A percentile compares a stretch with the other conserved stretches of the same genome.
Evolutionary conservation across 768 basidiomycete genomes (phyloP).

Genomic region (Kwoniella heveanensis): DNA sequence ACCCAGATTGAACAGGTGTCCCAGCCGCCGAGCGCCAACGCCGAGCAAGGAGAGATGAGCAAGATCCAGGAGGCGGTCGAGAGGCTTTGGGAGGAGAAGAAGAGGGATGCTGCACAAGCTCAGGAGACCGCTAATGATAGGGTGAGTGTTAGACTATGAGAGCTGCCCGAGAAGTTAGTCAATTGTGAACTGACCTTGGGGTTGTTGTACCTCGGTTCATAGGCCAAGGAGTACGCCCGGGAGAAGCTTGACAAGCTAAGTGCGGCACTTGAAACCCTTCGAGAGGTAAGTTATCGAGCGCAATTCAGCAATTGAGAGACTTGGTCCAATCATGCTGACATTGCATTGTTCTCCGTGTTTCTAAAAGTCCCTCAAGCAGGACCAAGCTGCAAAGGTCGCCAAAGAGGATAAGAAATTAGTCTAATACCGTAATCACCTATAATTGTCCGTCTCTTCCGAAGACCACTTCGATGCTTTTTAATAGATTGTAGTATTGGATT

Average conservation of each 20-base stretch:
- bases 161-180: neutral
- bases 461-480: no score
- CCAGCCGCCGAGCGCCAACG: neutral
- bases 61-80: constrained; percentile 31
- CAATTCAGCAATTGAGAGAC: neutral
- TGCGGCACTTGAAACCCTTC: constrained; percentile 33
- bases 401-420: constrained; percentile 21
- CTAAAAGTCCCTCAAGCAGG: constrained; percentile 16
- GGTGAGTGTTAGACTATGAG: constrained; percentile 23
- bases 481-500: no score
- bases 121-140: constrained; percentile 36
- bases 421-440: no score
- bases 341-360: neutral
- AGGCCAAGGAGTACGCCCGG: constrained; percentile 39
- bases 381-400: neutral
- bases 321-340: neutral
- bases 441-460: no score
- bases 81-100: constrained; percentile 37
- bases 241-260: constrained; percentile 42
- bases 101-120: constrained; percentile 13
- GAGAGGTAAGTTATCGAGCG: constrained; percentile 27
- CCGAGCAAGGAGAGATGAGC: constrained; percentile 18
- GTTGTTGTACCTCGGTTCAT: neutral
- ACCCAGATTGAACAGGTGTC: constrained; percentile 6
- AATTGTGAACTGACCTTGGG: neutral